Conservation (phyloP, 805 yeast genomes). For the Lachancea dasiensis region DNA sequence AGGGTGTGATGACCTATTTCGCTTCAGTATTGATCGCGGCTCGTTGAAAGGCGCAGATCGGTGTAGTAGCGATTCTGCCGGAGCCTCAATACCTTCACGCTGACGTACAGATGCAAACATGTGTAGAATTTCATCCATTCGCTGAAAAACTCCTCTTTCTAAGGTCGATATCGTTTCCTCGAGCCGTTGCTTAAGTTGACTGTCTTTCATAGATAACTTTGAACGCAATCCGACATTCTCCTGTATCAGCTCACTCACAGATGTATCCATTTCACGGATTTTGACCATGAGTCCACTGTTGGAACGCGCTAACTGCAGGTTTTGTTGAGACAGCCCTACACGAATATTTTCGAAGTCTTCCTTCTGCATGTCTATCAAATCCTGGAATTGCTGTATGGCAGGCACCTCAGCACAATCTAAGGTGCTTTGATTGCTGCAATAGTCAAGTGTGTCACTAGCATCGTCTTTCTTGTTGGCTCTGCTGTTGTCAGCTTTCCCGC, state of each 20-base stretch:
- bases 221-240: slow-evolving; percentile 44
- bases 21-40: slow-evolving; percentile 12
- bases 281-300: slow-evolving; percentile 48
- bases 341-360: slow-evolving; percentile 18
- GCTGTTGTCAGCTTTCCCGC: background rate
- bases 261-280: slow-evolving; percentile 48
- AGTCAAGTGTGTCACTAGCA: no score
- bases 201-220: slow-evolving; percentile 28
- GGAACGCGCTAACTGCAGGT: slow-evolving; percentile 53
- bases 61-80: slow-evolving; percentile 9
- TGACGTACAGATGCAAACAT: slow-evolving; percentile 38
- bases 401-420: slow-evolving; percentile 4
- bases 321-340: slow-evolving; percentile 33
- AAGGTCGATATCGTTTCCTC: slow-evolving; percentile 35
- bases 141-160: slow-evolving; percentile 37
- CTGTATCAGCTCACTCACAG: slow-evolving; percentile 42
- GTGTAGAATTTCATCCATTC: slow-evolving; percentile 42
- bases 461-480: background rate
- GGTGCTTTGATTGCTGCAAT: no score
- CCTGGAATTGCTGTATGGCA: slow-evolving; percentile 28
- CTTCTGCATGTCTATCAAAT: slow-evolving; percentile 24
- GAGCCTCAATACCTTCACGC: slow-evolving; percentile 35
- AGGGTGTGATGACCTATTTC: slow-evolving; percentile 3
- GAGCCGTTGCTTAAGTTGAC: slow-evolving; percentile 31
- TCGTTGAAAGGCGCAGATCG: slow-evolving; percentile 20